Conservation (phyloP, 108 stramenopile genomes). For the Hondaea fermentalgiana region DNA sequence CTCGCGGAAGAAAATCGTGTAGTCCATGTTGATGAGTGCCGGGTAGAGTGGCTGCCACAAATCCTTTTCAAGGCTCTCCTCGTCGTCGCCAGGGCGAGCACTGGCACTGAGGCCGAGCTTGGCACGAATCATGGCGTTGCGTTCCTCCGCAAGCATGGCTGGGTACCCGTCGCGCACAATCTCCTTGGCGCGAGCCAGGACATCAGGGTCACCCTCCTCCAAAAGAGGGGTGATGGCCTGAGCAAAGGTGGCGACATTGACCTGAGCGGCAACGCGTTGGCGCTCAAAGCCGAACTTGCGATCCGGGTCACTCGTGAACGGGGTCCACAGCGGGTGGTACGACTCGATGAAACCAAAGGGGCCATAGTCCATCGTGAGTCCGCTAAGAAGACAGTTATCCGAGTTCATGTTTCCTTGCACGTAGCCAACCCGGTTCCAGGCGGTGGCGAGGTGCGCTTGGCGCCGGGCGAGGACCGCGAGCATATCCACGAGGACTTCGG, state of each 20-base stretch:
- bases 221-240: conserved; percentile 64
- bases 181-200: neutral
- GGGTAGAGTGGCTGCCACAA: neutral
- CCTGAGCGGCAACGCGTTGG: conserved; percentile 69
- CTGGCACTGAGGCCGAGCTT: neutral
- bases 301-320: conserved; percentile 72
- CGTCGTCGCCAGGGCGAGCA: neutral
- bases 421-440: conserved; percentile 84
- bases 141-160: neutral
- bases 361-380: conserved; percentile 86
- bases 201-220: conserved; percentile 34
- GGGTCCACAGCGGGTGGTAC: conserved; percentile 48
- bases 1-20: conserved; percentile 34
- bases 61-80: neutral
- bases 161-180: neutral
- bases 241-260: conserved; percentile 66
- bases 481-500: neutral
- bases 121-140: neutral
- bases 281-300: conserved; percentile 78
- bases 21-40: conserved; percentile 15
- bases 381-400: conserved; percentile 74
- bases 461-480: neutral
- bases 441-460: conserved; percentile 47
- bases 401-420: conserved; percentile 91
- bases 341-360: conserved; percentile 86